phyloP scores from a whole-genome alignment of 164 flowering plant species.

The Cinnamomum micranthum region DNA sequence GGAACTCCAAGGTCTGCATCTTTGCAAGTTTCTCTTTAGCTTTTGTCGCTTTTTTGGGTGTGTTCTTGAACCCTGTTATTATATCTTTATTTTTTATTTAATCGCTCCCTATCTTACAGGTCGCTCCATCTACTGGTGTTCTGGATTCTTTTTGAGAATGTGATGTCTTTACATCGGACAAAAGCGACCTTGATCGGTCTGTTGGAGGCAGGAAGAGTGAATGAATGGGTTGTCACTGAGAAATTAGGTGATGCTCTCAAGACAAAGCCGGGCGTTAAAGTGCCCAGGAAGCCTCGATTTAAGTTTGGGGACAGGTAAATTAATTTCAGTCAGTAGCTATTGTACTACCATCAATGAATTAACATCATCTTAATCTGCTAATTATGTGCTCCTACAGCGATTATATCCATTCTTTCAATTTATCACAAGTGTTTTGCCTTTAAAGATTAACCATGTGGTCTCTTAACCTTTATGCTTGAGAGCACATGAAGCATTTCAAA shows the following conservation, averaged over 20 bases:
- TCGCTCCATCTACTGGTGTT: slow-evolving; percentile 83
- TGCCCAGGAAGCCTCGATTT: slow-evolving; percentile 32
- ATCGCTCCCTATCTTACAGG: slow-evolving; percentile 31
- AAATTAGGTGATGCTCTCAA: slow-evolving; percentile 81
- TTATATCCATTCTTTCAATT: background rate
- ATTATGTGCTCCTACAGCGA: background rate
- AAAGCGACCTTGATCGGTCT: slow-evolving; percentile 92
- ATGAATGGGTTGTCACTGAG: slow-evolving; percentile 98
- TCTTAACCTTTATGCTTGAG: too few relatives aligned
- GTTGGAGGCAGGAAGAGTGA: slow-evolving; percentile 77
- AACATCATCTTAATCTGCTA: background rate
- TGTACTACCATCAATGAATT: background rate
- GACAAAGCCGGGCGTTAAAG: slow-evolving; percentile 34
- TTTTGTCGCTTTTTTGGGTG: background rate
- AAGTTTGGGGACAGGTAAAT: slow-evolving; percentile 62
- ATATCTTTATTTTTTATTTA: background rate
- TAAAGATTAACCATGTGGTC: background rate
- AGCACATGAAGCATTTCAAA: too few relatives aligned
- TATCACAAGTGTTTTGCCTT: background rate
- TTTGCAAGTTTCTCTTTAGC: background rate
- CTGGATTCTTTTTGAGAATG: slow-evolving; percentile 98
- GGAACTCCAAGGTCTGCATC: slow-evolving; percentile 82
- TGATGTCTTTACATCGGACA: slow-evolving; percentile 94
- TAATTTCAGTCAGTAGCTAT: background rate
- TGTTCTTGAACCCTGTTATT: background rate